Base-by-base conservation (phyloP, 306 rosid species). In the Fagus sylvatica region DNA sequence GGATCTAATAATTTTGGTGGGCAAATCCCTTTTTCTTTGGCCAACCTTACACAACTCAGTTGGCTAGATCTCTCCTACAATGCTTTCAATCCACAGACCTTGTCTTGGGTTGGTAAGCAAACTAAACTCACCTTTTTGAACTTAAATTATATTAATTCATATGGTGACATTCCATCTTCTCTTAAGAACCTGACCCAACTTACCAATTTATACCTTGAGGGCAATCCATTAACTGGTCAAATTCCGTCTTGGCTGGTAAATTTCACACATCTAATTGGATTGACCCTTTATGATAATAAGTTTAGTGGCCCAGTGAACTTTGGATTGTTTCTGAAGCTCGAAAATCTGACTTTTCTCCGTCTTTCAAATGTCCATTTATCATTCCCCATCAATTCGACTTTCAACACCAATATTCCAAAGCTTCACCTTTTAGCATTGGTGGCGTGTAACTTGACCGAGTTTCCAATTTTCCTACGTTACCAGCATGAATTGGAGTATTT, bases 371-470 rank as follows among this genome's bases (percentile, higher is more conserved):
- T 22, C 65, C 30, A 59, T 10, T 1, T 30, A 8, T 28, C 37
- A 30, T 30, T 59, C 2, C 65, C 32, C 4, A 59, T 13, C 1
- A 59, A 59, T 1, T 33, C 7, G 0, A 59, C 16, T 10, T 8
- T 4, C 39, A 59, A 28, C 17, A 0, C 7, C 0, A 59, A 15
- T 59, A 0, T 1, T 10, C 3, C 39, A 30, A 59, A 59, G 11
- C 11, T 10, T 3, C 0, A 28, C 0, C 0, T 1, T 0, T 30
- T 22, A 57, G 5, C 0, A 3, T 32, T 30, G 0, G 0, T 0
- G 2, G 10, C 6, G 1, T 28, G 36, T 7, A 4, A 22, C 6
- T 57, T 17, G 2, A 19, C 1, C 1, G 34, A 7, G 0, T 19
- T 57, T 0, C 64, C 33, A 8, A 9, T 7, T 28, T 57, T 57